Conservation (phyloP, 139 green algal genomes). For the Asterochloris sp. region DNA sequence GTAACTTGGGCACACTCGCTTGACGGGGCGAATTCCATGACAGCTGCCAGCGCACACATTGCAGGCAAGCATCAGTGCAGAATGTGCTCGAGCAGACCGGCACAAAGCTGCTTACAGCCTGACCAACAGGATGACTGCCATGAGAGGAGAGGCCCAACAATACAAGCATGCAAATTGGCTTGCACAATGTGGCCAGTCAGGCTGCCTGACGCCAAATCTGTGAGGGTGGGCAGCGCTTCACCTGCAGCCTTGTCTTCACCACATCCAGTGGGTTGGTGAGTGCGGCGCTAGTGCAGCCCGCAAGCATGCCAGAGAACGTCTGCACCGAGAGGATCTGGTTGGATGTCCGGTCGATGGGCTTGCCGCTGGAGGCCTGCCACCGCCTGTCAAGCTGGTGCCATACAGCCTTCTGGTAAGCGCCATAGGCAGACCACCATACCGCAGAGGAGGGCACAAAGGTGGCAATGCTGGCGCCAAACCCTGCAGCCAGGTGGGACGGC, state of each 20-base stretch:
- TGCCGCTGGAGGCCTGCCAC: not conserved
- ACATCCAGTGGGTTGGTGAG: constrained; percentile 84
- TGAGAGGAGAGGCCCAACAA: not conserved
- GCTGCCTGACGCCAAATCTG: no score
- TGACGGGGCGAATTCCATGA: no score
- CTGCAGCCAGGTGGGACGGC: constrained; percentile 11
- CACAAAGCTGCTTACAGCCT: no score
- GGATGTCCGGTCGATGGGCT: not conserved
- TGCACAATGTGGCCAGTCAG: no score
- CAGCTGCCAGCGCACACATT: no score
- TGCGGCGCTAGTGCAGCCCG: constrained; percentile 56
- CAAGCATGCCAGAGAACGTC: constrained; percentile 51
- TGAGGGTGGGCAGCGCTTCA: not conserved
- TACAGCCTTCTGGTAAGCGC: constrained; percentile 74
- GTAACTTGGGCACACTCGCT: no score
- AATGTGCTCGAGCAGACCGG: no score
- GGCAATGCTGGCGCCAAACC: constrained; percentile 75
- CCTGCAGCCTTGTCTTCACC: constrained; percentile 80
- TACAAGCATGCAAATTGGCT: no score
- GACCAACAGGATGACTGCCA: no score
- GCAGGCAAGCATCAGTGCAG: no score
- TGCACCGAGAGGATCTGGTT: constrained; percentile 64
- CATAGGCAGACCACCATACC: constrained; percentile 87
- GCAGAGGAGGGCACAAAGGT: constrained; percentile 81
- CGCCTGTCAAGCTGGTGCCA: constrained; percentile 54